Conservation (phyloP, 805 yeast species). For the Millerozyma miso region DNA sequence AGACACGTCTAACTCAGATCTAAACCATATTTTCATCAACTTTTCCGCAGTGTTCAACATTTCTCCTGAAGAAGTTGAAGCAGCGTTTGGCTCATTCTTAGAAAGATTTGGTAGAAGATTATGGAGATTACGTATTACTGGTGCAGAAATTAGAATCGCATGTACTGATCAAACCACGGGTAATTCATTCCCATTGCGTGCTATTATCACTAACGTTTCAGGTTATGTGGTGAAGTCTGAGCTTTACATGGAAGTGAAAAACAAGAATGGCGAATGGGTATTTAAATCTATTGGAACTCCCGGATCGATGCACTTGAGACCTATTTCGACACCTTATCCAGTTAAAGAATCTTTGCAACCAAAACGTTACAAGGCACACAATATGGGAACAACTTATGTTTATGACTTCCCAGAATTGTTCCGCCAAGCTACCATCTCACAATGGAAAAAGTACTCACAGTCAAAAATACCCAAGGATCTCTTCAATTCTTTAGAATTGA, state of each 20-base stretch:
- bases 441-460: slow-evolving; percentile 72
- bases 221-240: slow-evolving; percentile 97
- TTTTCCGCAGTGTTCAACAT: slow-evolving; percentile 94
- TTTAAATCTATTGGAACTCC: slow-evolving; percentile 93
- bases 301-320: slow-evolving; percentile 95
- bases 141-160: slow-evolving; percentile 96
- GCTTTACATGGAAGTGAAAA: slow-evolving; percentile 89
- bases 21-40: slow-evolving; percentile 95
- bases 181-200: slow-evolving; percentile 91
- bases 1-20: slow-evolving; percentile 91
- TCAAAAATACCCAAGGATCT: slow-evolving; percentile 68
- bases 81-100: slow-evolving; percentile 95
- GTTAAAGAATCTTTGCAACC: slow-evolving; percentile 98
- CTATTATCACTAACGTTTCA: slow-evolving; percentile 91
- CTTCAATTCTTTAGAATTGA: slow-evolving; percentile 77
- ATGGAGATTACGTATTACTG: slow-evolving; percentile 94
- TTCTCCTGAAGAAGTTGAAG: slow-evolving; percentile 92
- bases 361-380: slow-evolving; percentile 96
- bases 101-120: slow-evolving; percentile 96
- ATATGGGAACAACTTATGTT: slow-evolving; percentile 96
- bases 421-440: slow-evolving; percentile 82
- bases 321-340: slow-evolving; percentile 93
- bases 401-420: slow-evolving; percentile 99
- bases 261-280: slow-evolving; percentile 91
- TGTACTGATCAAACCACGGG: slow-evolving; percentile 88